Conservation (phyloP, 2,329 filamentous ascomycete genomes). For the Chaetomium sp. region DNA sequence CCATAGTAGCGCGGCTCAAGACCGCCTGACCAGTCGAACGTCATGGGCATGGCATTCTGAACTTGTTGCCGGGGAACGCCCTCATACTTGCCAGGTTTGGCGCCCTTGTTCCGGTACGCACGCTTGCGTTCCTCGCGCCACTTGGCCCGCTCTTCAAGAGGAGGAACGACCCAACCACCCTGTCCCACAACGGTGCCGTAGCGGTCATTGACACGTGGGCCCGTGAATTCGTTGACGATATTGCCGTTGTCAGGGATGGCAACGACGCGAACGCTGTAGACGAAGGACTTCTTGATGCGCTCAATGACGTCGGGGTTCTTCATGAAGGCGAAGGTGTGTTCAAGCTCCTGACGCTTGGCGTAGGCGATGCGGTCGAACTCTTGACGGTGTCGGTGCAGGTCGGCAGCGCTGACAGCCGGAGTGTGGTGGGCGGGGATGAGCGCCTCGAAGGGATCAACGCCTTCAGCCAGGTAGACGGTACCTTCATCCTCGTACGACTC, state of each 20-base stretch:
- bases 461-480: constrained; percentile 4
- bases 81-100: constrained; percentile 16
- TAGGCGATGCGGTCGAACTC: constrained; percentile 5
- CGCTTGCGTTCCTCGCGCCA: constrained; percentile 17
- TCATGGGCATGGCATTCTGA: constrained; percentile 21
- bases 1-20: constrained; percentile 26
- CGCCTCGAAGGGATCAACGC: constrained; percentile 7
- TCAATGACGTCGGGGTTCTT: constrained; percentile 19
- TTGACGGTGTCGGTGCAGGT: constrained; percentile 9
- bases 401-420: constrained; percentile 8
- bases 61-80: constrained; percentile 8
- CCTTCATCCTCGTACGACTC: constrained; percentile 13
- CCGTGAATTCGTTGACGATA: constrained; percentile 28
- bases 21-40: constrained; percentile 22
- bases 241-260: constrained; percentile 21
- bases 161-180: constrained; percentile 37
- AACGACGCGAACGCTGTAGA: constrained; percentile 35
- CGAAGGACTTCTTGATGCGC: constrained; percentile 28
- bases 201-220: constrained; percentile 23
- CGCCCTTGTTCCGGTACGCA: constrained; percentile 21
- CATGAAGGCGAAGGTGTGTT: constrained; percentile 12
- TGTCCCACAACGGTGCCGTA: constrained; percentile 26
- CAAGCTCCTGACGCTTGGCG: constrained; percentile 17
- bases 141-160: constrained; percentile 30
- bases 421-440: constrained; percentile 6